Conservation (phyloP, 495 filamentous ascomycete genomes). For the Rhizodiscina lignyota region DNA sequence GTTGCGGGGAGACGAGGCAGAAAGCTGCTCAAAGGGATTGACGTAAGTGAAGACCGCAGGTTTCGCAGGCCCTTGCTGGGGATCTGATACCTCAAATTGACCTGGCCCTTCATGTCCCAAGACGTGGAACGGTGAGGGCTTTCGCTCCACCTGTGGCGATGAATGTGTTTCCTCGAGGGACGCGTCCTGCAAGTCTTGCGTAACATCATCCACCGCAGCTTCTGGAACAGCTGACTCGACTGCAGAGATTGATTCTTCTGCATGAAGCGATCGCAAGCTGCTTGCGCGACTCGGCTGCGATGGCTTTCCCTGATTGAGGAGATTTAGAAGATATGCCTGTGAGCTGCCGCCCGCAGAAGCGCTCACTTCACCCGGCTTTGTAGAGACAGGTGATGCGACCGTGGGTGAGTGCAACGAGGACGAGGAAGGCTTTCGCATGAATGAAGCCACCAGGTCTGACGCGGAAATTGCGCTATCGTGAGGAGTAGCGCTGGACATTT, state of each 20-base stretch:
- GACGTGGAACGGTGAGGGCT: slow-evolving; percentile 32
- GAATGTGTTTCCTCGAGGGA: too few species aligned
- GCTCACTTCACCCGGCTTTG: background rate
- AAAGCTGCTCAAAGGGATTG: slow-evolving; percentile 65
- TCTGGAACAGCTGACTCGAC: slow-evolving; percentile 8
- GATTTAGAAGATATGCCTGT: slow-evolving; percentile 47
- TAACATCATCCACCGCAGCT: slow-evolving; percentile 10
- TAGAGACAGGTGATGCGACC: slow-evolving; percentile 12
- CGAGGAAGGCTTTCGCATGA: slow-evolving; percentile 25
- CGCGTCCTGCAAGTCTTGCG: slow-evolving; percentile 10
- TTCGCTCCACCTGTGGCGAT: slow-evolving; percentile 2
- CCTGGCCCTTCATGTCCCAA: slow-evolving; percentile 13
- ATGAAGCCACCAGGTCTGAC: slow-evolving; percentile 46
- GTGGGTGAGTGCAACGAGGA: slow-evolving; percentile 18
- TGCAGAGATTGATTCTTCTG: background rate
- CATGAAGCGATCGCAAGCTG: background rate
- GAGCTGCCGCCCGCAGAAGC: slow-evolving; percentile 29
- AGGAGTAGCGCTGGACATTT: slow-evolving; percentile 1
- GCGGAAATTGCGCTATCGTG: slow-evolving; percentile 38
- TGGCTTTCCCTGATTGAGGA: slow-evolving; percentile 43
- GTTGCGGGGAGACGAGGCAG: slow-evolving; percentile 47
- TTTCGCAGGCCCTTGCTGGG: slow-evolving; percentile 15
- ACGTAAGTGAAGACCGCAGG: slow-evolving; percentile 52
- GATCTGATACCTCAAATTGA: slow-evolving; percentile 12
- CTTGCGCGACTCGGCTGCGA: slow-evolving; percentile 7